Conservation (phyloP, 129 eudicot species). For the Chrysanthemum lavandulifolium region DNA sequence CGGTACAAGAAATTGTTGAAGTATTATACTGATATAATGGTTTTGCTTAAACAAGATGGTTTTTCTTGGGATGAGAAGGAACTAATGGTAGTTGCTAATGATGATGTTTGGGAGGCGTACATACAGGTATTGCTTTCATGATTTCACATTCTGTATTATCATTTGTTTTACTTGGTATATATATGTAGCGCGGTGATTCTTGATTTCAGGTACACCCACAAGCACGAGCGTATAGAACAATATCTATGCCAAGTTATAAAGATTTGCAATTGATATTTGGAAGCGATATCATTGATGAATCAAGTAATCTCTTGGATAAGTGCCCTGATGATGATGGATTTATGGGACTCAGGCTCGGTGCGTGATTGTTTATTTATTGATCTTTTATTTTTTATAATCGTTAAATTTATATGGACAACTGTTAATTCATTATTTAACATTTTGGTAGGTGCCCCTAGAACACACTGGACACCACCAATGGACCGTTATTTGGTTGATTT, state of each 20-base stretch:
- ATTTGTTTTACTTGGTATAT: constrained; percentile 5
- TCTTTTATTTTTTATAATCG: neutral
- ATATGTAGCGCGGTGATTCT: constrained; percentile 4
- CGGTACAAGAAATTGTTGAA: constrained; percentile 55
- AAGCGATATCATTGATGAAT: constrained; percentile 21
- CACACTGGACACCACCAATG: constrained; percentile 67
- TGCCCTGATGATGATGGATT: constrained; percentile 34
- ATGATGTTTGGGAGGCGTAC: constrained; percentile 57
- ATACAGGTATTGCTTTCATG: constrained; percentile 40
- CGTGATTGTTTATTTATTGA: constrained; percentile 7
- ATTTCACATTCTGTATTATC: neutral
- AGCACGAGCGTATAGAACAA: constrained; percentile 44
- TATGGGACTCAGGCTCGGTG: constrained; percentile 40
- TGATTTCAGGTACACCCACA: constrained; percentile 48
- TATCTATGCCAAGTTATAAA: constrained; percentile 40
- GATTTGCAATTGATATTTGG: constrained; percentile 48
- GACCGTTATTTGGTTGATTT: constrained; percentile 47
- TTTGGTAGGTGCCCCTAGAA: constrained; percentile 49
- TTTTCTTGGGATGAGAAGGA: constrained; percentile 52
- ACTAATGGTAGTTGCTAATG: constrained; percentile 50
- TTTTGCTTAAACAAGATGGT: constrained; percentile 44
- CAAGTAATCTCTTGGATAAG: constrained; percentile 31
- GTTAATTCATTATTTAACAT: neutral
- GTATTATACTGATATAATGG: constrained; percentile 40
- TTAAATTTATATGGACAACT: neutral